Base-by-base conservation (phyloP, 768 basidiomycete species). In the Collybiopsis luxurians region DNA sequence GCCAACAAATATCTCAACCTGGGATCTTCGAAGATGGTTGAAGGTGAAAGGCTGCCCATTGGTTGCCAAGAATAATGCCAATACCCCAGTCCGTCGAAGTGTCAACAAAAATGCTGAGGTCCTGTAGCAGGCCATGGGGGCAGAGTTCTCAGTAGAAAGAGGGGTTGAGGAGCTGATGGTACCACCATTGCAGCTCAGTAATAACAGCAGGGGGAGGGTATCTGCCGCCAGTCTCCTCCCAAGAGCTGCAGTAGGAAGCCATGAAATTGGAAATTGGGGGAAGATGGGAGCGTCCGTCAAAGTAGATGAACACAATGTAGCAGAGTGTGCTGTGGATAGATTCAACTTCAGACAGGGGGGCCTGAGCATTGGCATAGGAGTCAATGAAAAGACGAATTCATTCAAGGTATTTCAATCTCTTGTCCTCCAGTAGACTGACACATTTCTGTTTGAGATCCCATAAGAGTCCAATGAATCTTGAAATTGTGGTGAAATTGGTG, bases 71-170 rank as follows among this genome's bases (percentile, higher is more conserved):
- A 4, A 71, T 28, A 3, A 77, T 30, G 1, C 78, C 75, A 28
- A 79, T 70, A 10, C 77, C 77, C 69, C 70, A 77, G 0, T 60
- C 63, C 0, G 74, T 77, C 0, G 72, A 75, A 0, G 73, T 73
- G 53, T 76, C 75, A 3, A 74, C 72, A 39, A 44, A 75, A 9
- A 76, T 48, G 1, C 54, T 55, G 1, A 64, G 40, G 39, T 67
- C 63, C 0, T 17, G 28, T 0, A 59, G 17, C 0, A 58, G 55
- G 1, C 30, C 40, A 23, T 34, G 36, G 3, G 59, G 56, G 2
- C 12, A 11, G 12, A 72, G 63, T 0, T 58, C 55, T 2, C 70
- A 60, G 23, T 24, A 44, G 2, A 40, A n/a, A 2, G 3, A 15
- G 0, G 63, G 44, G 12, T 38, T 13, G 4, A n/a, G 13, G 1